Evolutionary conservation across 257 asterid genomes (phyloP).

Genomic region (Solanum sitiens): DNA sequence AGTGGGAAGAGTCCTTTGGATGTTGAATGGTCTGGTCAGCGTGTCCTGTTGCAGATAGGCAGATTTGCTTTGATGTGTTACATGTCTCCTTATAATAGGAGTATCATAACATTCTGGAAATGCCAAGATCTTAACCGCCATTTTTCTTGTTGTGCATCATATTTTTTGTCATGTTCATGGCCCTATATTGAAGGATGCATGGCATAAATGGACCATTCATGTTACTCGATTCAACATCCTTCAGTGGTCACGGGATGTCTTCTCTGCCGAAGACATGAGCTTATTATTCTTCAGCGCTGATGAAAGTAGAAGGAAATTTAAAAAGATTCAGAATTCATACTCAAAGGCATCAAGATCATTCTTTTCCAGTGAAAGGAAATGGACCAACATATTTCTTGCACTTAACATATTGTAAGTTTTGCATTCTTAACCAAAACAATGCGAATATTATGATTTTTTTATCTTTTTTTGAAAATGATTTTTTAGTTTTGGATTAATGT

Average conservation of each 20-base stretch:
- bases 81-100: background rate
- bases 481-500: background rate
- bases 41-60: background rate
- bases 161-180: constrained; percentile 34
- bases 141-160: constrained; percentile 31
- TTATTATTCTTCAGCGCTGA: constrained; percentile 50
- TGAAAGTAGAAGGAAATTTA: constrained; percentile 27
- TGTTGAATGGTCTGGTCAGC: background rate
- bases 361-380: constrained; percentile 46
- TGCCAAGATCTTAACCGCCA: constrained; percentile 2
- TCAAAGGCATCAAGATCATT: constrained; percentile 28
- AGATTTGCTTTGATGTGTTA: background rate
- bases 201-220: constrained; percentile 40
- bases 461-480: background rate
- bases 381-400: constrained; percentile 65
- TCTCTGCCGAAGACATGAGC: constrained; percentile 33
- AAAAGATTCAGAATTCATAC: constrained; percentile 21
- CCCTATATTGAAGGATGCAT: constrained; percentile 29
- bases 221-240: constrained; percentile 29
- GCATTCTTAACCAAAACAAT: background rate
- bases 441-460: background rate
- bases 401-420: constrained; percentile 65
- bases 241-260: constrained; percentile 35
- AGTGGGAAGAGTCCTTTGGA: background rate
- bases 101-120: background rate